Percentiles rank a stretch among this genome's conserved stretches.
Evolutionary conservation across 108 stramenopile species (phyloP).

Genomic region (Nitzschia sp.): DNA sequence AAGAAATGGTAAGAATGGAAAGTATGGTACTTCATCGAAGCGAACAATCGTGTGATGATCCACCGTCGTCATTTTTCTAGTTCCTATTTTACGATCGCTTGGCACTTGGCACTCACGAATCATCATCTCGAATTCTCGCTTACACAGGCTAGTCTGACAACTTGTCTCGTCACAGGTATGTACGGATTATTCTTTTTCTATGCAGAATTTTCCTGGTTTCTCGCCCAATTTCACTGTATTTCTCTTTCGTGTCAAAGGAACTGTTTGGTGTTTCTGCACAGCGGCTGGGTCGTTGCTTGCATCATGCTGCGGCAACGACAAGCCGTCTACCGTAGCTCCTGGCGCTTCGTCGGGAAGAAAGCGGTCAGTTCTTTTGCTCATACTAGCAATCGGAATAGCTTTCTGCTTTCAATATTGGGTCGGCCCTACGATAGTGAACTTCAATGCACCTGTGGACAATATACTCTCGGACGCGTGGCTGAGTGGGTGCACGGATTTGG

Average conservation of each 20-base stretch:
- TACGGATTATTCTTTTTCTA: too few relatives aligned
- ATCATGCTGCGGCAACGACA: conserved; percentile 87
- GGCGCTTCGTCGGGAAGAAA: conserved; percentile 79
- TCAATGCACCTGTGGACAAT: conserved; percentile 27
- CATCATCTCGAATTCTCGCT: too few relatives aligned
- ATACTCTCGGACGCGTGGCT: conserved; percentile 65
- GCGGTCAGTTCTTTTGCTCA: conserved; percentile 66
- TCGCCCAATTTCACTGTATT: too few relatives aligned
- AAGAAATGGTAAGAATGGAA: too few relatives aligned
- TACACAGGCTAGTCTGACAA: conserved; percentile 5
- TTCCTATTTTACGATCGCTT: too few relatives aligned
- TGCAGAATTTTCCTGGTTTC: too few relatives aligned
- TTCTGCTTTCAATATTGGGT: conserved; percentile 79
- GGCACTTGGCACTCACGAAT: too few relatives aligned
- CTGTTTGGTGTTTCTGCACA: conserved; percentile 78
- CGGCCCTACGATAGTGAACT: conserved; percentile 47
- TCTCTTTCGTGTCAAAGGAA: conserved; percentile 29
- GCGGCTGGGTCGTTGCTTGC: conserved; percentile 63
- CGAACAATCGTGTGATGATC: too few relatives aligned
- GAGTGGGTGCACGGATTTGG: conserved; percentile 49
- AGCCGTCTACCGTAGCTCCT: conserved; percentile 68
- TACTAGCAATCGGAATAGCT: conserved; percentile 57
- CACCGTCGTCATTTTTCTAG: too few relatives aligned
- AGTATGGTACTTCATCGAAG: too few relatives aligned
- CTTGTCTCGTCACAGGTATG: conserved; percentile 14